phyloP scores from a whole-genome alignment of 495 filamentous ascomycete species.

The Cercophora sp. region DNA sequence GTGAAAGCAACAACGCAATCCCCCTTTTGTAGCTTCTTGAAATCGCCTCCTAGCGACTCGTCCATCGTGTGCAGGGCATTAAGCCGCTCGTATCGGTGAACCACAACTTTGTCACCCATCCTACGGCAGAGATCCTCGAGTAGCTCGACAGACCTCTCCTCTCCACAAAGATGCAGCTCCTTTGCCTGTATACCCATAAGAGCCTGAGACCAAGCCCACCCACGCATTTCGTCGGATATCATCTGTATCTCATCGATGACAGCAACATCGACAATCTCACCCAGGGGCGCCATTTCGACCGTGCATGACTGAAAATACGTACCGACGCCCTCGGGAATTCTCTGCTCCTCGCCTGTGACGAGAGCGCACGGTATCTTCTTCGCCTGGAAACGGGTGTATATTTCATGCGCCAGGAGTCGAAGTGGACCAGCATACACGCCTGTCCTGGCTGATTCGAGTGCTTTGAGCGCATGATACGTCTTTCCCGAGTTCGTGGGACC shows the following conservation, averaged over 20 bases:
- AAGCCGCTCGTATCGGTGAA: slow-evolving; percentile 78
- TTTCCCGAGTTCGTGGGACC: slow-evolving; percentile 98
- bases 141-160: slow-evolving; percentile 74
- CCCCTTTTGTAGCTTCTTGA: slow-evolving; percentile 71
- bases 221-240: slow-evolving; percentile 75
- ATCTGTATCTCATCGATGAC: slow-evolving; percentile 99
- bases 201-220: slow-evolving; percentile 97
- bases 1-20: slow-evolving; percentile 89
- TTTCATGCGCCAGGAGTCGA: slow-evolving; percentile 87
- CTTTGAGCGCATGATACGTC: slow-evolving; percentile 89
- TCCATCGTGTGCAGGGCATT: slow-evolving; percentile 67
- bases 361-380: slow-evolving; percentile 72
- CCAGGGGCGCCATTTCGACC: slow-evolving; percentile 89
- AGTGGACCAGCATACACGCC: slow-evolving; percentile 93
- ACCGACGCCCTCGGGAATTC: slow-evolving; percentile 47
- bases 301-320: slow-evolving; percentile 74
- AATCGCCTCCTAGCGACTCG: slow-evolving; percentile 56
- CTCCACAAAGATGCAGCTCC: slow-evolving; percentile 93
- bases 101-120: slow-evolving; percentile 75
- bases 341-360: slow-evolving; percentile 86
- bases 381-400: slow-evolving; percentile 75
- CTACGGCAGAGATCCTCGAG: slow-evolving; percentile 74
- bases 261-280: slow-evolving; percentile 70
- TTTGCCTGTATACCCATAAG: slow-evolving; percentile 78
- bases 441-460: slow-evolving; percentile 67